These are phyloP conservation scores for Vararia minispora DNA, from an alignment of 768 basidiomycete species.

Conservation along the genomic window DNA sequence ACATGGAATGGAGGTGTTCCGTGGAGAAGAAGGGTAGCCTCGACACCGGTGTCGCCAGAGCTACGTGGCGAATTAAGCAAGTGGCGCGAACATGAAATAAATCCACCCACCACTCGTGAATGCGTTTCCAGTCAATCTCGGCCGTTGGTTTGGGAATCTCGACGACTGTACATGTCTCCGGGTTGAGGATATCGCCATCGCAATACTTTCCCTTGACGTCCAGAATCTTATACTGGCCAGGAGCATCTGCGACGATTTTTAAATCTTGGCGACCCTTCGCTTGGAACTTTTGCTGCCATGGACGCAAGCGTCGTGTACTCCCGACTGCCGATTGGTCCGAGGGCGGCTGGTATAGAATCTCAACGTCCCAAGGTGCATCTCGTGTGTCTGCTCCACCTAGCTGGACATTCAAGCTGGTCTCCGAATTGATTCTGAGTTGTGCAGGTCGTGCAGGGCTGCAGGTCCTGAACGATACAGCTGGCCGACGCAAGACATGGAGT, in stretches of 20 bases:
- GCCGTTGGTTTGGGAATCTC: slow-evolving; percentile 71
- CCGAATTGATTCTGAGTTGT: slow-evolving; percentile 60
- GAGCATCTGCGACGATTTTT: slow-evolving; percentile 38
- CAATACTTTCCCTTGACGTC: slow-evolving; percentile 73
- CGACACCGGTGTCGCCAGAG: slow-evolving; percentile 87
- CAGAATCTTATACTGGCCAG: slow-evolving; percentile 70
- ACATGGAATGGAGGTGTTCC: slow-evolving; percentile 87
- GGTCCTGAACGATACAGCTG: slow-evolving; percentile 58
- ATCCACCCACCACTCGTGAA: slow-evolving; percentile 72
- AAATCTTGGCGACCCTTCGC: slow-evolving; percentile 36
- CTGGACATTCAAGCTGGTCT: slow-evolving; percentile 43
- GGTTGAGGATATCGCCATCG: slow-evolving; percentile 72
- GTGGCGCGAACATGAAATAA: not conserved
- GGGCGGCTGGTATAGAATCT: slow-evolving; percentile 49
- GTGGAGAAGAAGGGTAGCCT: slow-evolving; percentile 74
- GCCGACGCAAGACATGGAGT: slow-evolving; percentile 60
- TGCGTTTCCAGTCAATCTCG: slow-evolving; percentile 80
- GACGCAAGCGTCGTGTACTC: slow-evolving; percentile 32
- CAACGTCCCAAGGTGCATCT: slow-evolving; percentile 60
- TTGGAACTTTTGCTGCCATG: slow-evolving; percentile 55
- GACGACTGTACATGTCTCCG: slow-evolving; percentile 67
- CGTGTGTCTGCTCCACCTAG: slow-evolving; percentile 43
- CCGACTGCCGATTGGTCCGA: slow-evolving; percentile 25
- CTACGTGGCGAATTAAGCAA: slow-evolving; percentile 24
- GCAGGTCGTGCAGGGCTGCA: slow-evolving; percentile 65